phyloP scores from a whole-genome alignment of 2,329 filamentous ascomycete genomes.

The Thelonectria blattea region DNA sequence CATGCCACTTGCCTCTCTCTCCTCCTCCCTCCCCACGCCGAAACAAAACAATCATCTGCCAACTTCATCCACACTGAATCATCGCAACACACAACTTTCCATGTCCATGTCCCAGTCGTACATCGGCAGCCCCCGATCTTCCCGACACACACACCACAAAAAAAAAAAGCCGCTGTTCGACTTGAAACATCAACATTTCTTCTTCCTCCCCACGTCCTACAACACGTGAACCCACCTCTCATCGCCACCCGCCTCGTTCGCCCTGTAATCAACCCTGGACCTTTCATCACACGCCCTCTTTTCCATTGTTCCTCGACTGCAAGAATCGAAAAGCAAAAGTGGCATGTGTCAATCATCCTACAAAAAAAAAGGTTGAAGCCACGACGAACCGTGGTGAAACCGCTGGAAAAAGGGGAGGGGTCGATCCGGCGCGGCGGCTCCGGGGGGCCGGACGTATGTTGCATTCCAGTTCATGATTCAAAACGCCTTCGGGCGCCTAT shows the following conservation, averaged over 20 bases:
- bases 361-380: not conserved
- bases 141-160: not conserved
- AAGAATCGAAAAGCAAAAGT: not conserved
- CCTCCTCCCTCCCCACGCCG: constrained; percentile 11
- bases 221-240: not conserved
- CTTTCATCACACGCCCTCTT: not conserved
- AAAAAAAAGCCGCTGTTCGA: not conserved
- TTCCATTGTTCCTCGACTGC: not conserved
- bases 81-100: constrained; percentile 12
- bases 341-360: not conserved
- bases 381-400: constrained; percentile 5
- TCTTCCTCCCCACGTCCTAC: not conserved
- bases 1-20: constrained; percentile 29
- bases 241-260: not conserved
- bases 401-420: not conserved
- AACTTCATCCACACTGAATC: not conserved
- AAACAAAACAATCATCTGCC: constrained; percentile 32
- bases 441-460: too few species aligned
- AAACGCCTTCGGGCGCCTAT: not conserved
- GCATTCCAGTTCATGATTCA: constrained; percentile 22
- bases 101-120: not conserved
- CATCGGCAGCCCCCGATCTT: not conserved
- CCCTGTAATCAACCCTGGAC: not conserved
- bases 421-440: not conserved
- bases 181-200: not conserved